Percentiles rank a stretch among this genome's conserved stretches.
Conservation (phyloP, 2,329 filamentous ascomycete species). For the Pseudogymnoascus sp. region DNA sequence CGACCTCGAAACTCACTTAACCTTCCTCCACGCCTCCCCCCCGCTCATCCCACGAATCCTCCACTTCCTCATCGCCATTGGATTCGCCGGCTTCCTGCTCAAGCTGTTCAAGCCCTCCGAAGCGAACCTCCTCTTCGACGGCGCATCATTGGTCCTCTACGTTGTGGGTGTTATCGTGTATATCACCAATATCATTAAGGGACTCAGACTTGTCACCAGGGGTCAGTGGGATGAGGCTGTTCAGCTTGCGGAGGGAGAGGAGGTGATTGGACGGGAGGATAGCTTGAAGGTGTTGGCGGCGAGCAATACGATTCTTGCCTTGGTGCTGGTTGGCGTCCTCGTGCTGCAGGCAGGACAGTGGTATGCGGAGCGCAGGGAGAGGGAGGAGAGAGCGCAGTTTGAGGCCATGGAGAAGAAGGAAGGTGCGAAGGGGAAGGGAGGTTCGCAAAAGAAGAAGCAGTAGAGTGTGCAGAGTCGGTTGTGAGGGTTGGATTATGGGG, state of each 20-base stretch:
- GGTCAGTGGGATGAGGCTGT: conserved; percentile 43
- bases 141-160: conserved; percentile 63
- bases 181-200: conserved; percentile 93
- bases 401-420: conserved; percentile 43
- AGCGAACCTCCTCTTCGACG: conserved; percentile 91
- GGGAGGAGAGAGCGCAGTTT: conserved; percentile 64
- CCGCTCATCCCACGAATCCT: conserved; percentile 88
- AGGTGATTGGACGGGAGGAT: conserved; percentile 76
- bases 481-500: neutral
- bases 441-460: conserved; percentile 31
- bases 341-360: conserved; percentile 94
- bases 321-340: conserved; percentile 84
- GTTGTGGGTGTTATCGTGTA: conserved; percentile 88
- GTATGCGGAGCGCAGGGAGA: conserved; percentile 94
- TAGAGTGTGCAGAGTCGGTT: conserved; percentile 13
- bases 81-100: conserved; percentile 78
- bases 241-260: conserved; percentile 34
- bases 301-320: conserved; percentile 90
- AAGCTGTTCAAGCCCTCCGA: conserved; percentile 94
- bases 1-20: conserved; percentile 82
- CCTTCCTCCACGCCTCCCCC: conserved; percentile 83
- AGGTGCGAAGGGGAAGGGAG: conserved; percentile 27
- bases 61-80: conserved; percentile 84
- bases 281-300: conserved; percentile 84
- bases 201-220: conserved; percentile 71